phyloP scores from a whole-genome alignment of 2,329 filamentous ascomycete species.

The Purpureocillium lavendulum region DNA sequence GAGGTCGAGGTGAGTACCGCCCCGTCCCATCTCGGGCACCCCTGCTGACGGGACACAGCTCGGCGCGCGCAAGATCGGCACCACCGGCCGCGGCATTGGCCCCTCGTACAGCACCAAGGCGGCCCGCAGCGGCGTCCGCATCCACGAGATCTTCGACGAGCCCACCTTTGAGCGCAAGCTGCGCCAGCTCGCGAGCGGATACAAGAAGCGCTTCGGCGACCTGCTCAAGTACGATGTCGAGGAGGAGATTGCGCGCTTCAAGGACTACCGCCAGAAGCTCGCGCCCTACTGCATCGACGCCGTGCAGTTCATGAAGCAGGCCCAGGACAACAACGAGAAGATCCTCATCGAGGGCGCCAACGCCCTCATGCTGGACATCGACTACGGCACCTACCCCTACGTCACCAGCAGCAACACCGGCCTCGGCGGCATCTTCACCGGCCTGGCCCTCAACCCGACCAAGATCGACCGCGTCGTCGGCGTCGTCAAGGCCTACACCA shows the following conservation, averaged over 20 bases:
- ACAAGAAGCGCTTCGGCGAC: constrained; percentile 60
- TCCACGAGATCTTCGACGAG: constrained; percentile 62
- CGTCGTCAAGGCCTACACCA: constrained; percentile 44
- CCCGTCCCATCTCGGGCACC: constrained; percentile 9
- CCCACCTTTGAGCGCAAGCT: constrained; percentile 59
- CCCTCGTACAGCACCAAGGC: constrained; percentile 12
- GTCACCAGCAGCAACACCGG: constrained; percentile 19
- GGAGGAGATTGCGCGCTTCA: constrained; percentile 56
- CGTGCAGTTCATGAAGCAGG: constrained; percentile 53
- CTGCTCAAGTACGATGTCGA: constrained; percentile 59
- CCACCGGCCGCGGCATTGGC: constrained; percentile 23
- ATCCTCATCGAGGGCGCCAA: constrained; percentile 61
- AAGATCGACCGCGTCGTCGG: constrained; percentile 52
- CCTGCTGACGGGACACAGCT: not conserved
- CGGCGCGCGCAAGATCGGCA: constrained; percentile 21
- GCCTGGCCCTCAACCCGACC: constrained; percentile 33
- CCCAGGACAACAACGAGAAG: constrained; percentile 47
- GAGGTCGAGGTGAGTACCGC: constrained; percentile 38
- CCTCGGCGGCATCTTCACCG: constrained; percentile 16
- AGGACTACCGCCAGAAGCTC: constrained; percentile 48
- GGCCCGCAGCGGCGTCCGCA: constrained; percentile 54
- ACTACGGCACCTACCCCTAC: constrained; percentile 33
- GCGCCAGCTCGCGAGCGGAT: constrained; percentile 47
- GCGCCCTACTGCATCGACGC: constrained; percentile 58
- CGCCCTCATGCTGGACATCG: constrained; percentile 57